Base-by-base conservation (phyloP, 2,329 filamentous ascomycete species). In the Cytospora paraplurivora region DNA sequence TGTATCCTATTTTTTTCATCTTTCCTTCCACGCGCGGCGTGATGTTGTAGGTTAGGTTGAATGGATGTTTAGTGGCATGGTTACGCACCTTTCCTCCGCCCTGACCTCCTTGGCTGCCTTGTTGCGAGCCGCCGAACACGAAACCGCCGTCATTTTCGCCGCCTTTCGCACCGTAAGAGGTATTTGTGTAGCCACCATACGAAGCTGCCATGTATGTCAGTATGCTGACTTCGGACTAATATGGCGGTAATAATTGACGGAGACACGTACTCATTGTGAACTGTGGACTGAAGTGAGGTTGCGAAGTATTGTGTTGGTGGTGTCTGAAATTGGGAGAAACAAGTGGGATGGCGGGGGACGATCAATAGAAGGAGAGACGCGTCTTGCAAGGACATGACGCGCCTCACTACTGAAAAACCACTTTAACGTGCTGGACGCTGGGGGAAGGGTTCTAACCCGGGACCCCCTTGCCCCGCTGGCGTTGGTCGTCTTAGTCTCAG, bases 141-240 rank as follows among this genome's bases (percentile, higher is more conserved):
- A 88, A 89, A 61, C 86, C 86, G 68, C 86, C 86, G 53, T 81
- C 84, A 69, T 85, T 84, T 63, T 85, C 84, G 72, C 80, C 85
- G 68, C 83, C 84, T 69, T 82, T 78, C 65, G 77, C 81, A 69
- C 83, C 83, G 71, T 83, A 85, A 65, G 76, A 71, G n/a, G 77
- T 74, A 72, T 76, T 79, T 69, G 75, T 68, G 74, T 79, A 84
- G 68, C 78, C 78, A 65, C 76, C 78, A 77, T 84, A 85, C 68
- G 81, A 80, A 76, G 79, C 77, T 82, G 64, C 44, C 12, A 37
- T 55, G 7, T 21, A 8, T 50, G 34, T 66, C 32, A 64, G 58
- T 47, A 7, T 34, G 6, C 11, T 4, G 19, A 7, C 1, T 12
- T 33, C 7, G 7, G 10, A 1, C 1, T 50, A 6, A 10, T 13